A percentile compares a stretch with the other conserved stretches of the same genome.
These are phyloP conservation scores for Boechera stricta DNA, from an alignment of 345 rosid species.

Conservation along the genomic window DNA sequence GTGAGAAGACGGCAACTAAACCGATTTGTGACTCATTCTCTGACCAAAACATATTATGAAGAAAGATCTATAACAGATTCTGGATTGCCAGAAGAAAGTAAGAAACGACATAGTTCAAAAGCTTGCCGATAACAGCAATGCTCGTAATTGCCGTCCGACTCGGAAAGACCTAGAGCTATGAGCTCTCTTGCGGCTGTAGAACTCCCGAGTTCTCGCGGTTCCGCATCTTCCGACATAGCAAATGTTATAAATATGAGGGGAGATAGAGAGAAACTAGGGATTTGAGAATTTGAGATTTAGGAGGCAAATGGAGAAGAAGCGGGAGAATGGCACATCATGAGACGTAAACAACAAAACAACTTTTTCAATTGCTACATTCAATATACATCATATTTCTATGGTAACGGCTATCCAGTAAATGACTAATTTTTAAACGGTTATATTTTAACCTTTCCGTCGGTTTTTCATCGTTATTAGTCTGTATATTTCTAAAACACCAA, in stretches of 20 bases:
- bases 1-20: too few species aligned
- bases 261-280: constrained; percentile 30
- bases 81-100: constrained; percentile 38
- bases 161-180: constrained; percentile 6
- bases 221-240: constrained; percentile 28
- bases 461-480: too few species aligned
- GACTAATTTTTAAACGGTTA: too few species aligned
- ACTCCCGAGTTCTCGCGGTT: constrained; percentile 6
- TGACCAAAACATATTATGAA: not conserved
- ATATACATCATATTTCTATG: too few species aligned
- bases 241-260: constrained; percentile 26
- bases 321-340: constrained; percentile 38
- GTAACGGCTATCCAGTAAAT: too few species aligned
- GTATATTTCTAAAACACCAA: too few species aligned
- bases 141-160: constrained; percentile 17
- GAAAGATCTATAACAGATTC: constrained; percentile 20
- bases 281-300: constrained; percentile 34
- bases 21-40: too few species aligned
- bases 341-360: too few species aligned
- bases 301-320: constrained; percentile 38
- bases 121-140: constrained; percentile 29
- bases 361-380: too few species aligned
- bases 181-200: constrained; percentile 29
- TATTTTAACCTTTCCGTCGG: too few species aligned
- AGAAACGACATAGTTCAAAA: constrained; percentile 33